Evolutionary conservation across 1,284 basidiomycete species (phyloP).

Genomic region (Tetrapyrgos nigripes): DNA sequence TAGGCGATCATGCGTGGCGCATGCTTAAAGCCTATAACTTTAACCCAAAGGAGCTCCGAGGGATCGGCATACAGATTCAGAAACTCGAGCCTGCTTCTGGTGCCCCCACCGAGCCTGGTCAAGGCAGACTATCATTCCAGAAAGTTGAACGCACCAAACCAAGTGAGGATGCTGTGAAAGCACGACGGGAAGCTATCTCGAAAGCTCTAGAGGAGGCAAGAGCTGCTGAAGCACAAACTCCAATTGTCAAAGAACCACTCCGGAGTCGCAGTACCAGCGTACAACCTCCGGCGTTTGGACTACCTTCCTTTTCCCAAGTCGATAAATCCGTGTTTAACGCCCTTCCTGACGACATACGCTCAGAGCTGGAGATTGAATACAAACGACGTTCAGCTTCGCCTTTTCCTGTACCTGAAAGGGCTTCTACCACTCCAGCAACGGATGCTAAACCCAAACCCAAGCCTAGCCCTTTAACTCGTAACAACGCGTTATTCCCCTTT

Average conservation of each 20-base stretch:
- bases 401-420: conserved; percentile 19
- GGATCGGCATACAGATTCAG: conserved; percentile 92
- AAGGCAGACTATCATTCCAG: conserved; percentile 62
- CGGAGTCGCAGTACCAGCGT: background rate
- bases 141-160: conserved; percentile 29
- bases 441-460: background rate
- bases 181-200: background rate
- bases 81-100: conserved; percentile 70
- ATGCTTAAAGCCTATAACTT: conserved; percentile 78
- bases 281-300: conserved; percentile 33
- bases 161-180: background rate
- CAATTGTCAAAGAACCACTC: background rate
- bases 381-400: conserved; percentile 62
- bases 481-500: conserved; percentile 4
- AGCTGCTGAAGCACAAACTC: background rate
- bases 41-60: conserved; percentile 89
- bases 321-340: conserved; percentile 76
- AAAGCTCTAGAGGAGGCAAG: background rate
- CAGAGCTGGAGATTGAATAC: conserved; percentile 75
- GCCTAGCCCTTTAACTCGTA: conserved; percentile 1
- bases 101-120: conserved; percentile 44
- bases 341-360: conserved; percentile 72
- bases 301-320: conserved; percentile 78
- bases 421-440: conserved; percentile 7
- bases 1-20: conserved; percentile 83